These are phyloP conservation scores for Linaria vulgaris DNA, from an alignment of 257 asterid species.

Conservation along the genomic window DNA sequence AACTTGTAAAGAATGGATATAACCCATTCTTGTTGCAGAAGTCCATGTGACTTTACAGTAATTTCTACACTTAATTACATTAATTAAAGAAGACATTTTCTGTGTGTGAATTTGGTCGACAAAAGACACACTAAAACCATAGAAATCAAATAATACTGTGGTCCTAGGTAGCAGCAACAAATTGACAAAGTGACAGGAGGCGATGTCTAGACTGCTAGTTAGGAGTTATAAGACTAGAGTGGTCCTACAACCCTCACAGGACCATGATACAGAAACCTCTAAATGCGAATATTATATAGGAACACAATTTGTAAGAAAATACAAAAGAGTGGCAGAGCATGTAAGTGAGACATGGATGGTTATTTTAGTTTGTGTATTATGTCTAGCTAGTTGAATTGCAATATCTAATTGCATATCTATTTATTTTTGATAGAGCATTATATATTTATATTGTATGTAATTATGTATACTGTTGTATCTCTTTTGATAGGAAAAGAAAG, in stretches of 20 bases:
- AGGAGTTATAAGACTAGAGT: slow-evolving; percentile 17
- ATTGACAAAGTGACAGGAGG: slow-evolving; percentile 23
- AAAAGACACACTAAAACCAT: not conserved
- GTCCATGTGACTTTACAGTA: no score
- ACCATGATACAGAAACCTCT: not conserved
- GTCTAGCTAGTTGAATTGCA: not conserved
- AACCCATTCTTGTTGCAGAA: no score
- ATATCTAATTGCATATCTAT: no score
- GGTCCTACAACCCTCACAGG: slow-evolving; percentile 21
- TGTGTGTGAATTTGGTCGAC: not conserved
- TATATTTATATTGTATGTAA: no score
- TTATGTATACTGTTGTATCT: no score
- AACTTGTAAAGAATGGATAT: no score
- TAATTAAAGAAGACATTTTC: no score
- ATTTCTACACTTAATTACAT: no score
- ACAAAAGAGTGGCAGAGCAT: slow-evolving; percentile 16
- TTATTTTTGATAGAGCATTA: no score
- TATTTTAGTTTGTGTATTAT: slow-evolving; percentile 5
- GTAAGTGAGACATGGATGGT: slow-evolving; percentile 9
- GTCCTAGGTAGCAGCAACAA: slow-evolving; percentile 20
- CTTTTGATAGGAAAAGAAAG: no score
- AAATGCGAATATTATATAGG: not conserved
- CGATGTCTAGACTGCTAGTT: not conserved
- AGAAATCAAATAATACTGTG: slow-evolving; percentile 8
- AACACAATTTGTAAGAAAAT: not conserved